These are phyloP conservation scores for Yarrowia keelungensis DNA, from an alignment of 805 yeast species.

Conservation along the genomic window DNA sequence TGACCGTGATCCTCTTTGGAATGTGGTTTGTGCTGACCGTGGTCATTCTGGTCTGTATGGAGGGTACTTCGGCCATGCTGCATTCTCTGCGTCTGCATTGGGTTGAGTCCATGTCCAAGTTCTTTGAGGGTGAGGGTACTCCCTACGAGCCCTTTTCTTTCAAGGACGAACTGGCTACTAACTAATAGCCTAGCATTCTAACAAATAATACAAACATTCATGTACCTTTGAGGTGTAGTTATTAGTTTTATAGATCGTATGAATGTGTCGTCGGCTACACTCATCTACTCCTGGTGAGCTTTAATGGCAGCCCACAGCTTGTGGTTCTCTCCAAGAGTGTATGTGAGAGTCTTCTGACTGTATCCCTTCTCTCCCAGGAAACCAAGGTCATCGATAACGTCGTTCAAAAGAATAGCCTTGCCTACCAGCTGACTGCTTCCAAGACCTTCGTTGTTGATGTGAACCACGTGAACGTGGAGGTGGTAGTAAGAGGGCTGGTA, in stretches of 20 bases:
- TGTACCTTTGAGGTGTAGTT: too few relatives aligned
- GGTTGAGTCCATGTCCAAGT: slow-evolving; percentile 99
- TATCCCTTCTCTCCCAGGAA: slow-evolving; percentile 65
- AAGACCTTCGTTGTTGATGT: slow-evolving; percentile 68
- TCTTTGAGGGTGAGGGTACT: slow-evolving; percentile 95
- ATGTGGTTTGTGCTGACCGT: slow-evolving; percentile 96
- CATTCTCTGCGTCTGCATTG: slow-evolving; percentile 98
- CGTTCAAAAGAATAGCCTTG: slow-evolving; percentile 81
- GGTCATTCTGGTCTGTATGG: slow-evolving; percentile 92
- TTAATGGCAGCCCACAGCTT: slow-evolving; percentile 62
- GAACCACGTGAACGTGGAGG: slow-evolving; percentile 90
- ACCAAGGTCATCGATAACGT: slow-evolving; percentile 73
- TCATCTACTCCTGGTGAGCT: neutral
- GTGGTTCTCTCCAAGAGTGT: slow-evolving; percentile 77
- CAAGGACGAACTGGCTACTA: slow-evolving; percentile 41
- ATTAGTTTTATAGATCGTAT: neutral
- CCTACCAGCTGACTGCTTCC: slow-evolving; percentile 61
- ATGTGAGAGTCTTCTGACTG: slow-evolving; percentile 63
- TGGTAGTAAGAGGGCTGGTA: slow-evolving; percentile 96
- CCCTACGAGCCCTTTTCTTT: slow-evolving; percentile 90
- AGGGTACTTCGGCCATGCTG: slow-evolving; percentile 98
- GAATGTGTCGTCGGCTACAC: too few relatives aligned
- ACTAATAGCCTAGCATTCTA: slow-evolving; percentile 31
- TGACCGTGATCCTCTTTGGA: slow-evolving; percentile 81
- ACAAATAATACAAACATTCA: slow-evolving; percentile 24